These are phyloP conservation scores for Eleusine coracana DNA, from an alignment of 176 grass and related monocot species.

Conservation along the genomic window DNA sequence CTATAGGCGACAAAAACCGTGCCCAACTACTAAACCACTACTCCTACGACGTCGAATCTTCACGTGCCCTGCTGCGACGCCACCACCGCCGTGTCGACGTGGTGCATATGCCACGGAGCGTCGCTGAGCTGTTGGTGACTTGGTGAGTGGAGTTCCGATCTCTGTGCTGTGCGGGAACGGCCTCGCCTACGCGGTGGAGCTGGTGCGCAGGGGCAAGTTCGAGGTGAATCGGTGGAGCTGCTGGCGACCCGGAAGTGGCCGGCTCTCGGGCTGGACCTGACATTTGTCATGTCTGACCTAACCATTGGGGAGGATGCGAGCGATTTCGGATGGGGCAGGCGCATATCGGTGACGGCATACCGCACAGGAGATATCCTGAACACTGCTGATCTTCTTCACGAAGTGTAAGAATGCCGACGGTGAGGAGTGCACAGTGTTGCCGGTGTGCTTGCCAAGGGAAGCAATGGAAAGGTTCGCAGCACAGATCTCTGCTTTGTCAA, in stretches of 20 bases:
- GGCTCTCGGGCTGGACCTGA: conserved; percentile 18
- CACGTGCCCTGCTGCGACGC: too few relatives aligned
- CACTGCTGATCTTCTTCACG: neutral
- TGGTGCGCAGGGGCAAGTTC: conserved; percentile 42
- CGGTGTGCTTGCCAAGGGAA: neutral
- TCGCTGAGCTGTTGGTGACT: too few relatives aligned
- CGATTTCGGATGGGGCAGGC: neutral
- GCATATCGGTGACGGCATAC: neutral
- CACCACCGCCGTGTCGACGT: too few relatives aligned
- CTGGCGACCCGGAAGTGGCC: conserved; percentile 22
- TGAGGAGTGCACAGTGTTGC: neutral
- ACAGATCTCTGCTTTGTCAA: neutral
- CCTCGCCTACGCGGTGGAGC: conserved; percentile 25
- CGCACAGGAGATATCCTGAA: neutral
- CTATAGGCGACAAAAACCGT: too few relatives aligned
- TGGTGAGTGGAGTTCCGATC: too few relatives aligned
- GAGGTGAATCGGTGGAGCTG: conserved; percentile 12
- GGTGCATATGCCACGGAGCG: too few relatives aligned
- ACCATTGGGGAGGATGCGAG: neutral
- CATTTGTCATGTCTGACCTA: neutral
- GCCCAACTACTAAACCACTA: too few relatives aligned
- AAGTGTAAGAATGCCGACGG: neutral
- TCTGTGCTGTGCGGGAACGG: conserved; percentile 7
- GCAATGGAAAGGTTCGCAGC: neutral
- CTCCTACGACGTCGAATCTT: too few relatives aligned